Base-by-base conservation (phyloP, 2,329 filamentous ascomycete species). In the Paraphoma sp. region DNA sequence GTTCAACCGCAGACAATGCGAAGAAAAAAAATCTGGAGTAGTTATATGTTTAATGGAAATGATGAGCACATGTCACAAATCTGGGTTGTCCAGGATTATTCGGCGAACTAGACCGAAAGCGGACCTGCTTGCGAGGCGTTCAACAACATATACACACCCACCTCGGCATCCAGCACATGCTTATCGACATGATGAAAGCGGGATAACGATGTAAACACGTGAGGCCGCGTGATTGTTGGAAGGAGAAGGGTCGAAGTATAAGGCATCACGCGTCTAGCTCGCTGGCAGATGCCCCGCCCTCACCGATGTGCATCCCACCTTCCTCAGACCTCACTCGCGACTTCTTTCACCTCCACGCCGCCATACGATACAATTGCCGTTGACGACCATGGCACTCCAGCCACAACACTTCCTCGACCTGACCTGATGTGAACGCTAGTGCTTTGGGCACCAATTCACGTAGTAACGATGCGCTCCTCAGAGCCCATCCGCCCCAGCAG, bases 401-500 rank as follows among this genome's bases (percentile, higher is more conserved):
- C n/a, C 29, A 10, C 3, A 3, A 36, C 6, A 36, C 14, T 10
- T 10, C 33, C 7, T 10, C 33, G n/a, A 42, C n/a, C 12, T 42
- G 40, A 42, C 40, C 40, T 42, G 40, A 42, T 17, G 14, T n/a
- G 40, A 42, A 8, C 14, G 36, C 45, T 44, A 23, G 23, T 23
- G 23, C 23, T 23, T 23, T 23, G 5, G 23, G 5, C 23, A 23
- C 23, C 23, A 23, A 23, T 23, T 23, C 23, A 23, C 23, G 5
- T 23, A 10, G 3, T 47, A 10, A 33, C 48, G 33, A 76, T 75
- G 72, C 70, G 63, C 59, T 64, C 72, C 6, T 66, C 69, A 43
- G 72, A 75, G 16, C 66, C 70, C 45, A 58, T 59, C 28, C 68
- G 75, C 12, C 72, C 74, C 49, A 75, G 65, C 61, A 76, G 69